These are phyloP conservation scores for Phytophthora podocarpi DNA, from an alignment of 352 stramenopile species.

Conservation along the genomic window DNA sequence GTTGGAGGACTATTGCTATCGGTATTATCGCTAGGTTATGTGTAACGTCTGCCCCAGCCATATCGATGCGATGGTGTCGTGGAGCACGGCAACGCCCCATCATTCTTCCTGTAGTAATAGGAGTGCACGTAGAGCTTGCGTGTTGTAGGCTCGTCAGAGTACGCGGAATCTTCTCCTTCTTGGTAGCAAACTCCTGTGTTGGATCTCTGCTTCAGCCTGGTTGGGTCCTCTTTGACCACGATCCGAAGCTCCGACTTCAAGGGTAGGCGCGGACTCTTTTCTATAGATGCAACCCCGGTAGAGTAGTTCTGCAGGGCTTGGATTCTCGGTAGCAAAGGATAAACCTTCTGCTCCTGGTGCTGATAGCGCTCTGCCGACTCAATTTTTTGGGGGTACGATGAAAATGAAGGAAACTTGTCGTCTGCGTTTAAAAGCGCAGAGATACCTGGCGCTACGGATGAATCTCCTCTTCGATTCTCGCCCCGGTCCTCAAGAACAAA, in stretches of 20 bases:
- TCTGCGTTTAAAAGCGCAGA: conserved; percentile 14
- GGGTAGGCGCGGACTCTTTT: background rate
- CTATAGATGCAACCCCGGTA: background rate
- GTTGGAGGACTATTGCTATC: background rate
- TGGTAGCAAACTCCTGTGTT: background rate
- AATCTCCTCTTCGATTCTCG: background rate
- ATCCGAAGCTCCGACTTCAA: conserved; percentile 14
- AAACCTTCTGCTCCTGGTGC: conserved; percentile 6
- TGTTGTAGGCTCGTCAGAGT: background rate
- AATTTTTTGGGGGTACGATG: background rate
- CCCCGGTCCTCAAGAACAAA: background rate
- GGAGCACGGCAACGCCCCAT: background rate
- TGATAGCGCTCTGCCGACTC: background rate
- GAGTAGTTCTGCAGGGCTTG: conserved; percentile 15
- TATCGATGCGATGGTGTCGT: background rate
- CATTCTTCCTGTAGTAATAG: conserved; percentile 15
- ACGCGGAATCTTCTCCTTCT: background rate
- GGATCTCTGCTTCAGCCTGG: background rate
- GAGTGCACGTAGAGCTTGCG: conserved; percentile 18
- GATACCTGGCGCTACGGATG: background rate
- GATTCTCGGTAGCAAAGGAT: conserved; percentile 23
- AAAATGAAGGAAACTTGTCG: conserved; percentile 5
- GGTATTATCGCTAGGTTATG: background rate
- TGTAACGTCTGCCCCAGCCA: background rate
- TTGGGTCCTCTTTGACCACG: conserved; percentile 1